Evolutionary conservation across 805 yeast species (phyloP).

Genomic region (Candida yuanshanica): DNA sequence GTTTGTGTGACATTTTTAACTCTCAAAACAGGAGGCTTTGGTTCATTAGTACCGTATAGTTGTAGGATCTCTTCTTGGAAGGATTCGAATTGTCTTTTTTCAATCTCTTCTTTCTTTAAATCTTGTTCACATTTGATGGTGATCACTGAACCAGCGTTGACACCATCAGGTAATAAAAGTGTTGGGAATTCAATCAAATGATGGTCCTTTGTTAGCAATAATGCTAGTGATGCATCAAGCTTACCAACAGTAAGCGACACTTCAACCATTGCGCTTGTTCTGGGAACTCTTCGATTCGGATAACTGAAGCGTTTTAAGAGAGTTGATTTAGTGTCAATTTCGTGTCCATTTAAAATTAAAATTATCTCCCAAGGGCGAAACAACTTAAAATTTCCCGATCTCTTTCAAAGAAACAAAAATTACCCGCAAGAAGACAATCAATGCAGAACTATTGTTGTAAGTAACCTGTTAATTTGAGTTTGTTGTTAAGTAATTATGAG

Average conservation of each 20-base stretch:
- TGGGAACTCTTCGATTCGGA: not conserved
- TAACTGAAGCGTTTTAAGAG: not conserved
- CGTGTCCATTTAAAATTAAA: not conserved
- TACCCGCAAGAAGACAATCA: too few species aligned
- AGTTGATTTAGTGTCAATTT: not conserved
- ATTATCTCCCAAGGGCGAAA: too few species aligned
- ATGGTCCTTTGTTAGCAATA: conserved; percentile 84
- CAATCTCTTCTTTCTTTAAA: conserved; percentile 54
- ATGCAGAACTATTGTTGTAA: too few species aligned
- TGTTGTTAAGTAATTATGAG: too few species aligned
- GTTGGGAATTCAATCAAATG: conserved; percentile 97
- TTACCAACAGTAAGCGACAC: conserved; percentile 94
- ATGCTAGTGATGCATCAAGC: conserved; percentile 90
- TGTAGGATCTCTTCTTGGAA: conserved; percentile 71
- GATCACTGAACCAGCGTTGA: conserved; percentile 87
- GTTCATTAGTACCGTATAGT: conserved; percentile 68
- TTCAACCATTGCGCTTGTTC: conserved; percentile 54
- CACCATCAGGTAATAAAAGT: conserved; percentile 81
- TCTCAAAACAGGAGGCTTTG: conserved; percentile 63
- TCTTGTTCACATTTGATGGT: conserved; percentile 82
- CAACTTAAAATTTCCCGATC: too few species aligned
- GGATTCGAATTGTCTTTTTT: conserved; percentile 48
- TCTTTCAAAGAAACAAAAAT: too few species aligned
- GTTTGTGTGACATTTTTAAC: conserved; percentile 86
- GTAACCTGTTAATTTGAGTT: too few species aligned